These are phyloP conservation scores for Bipolaris cookei DNA, from an alignment of 2,329 filamentous ascomycete genomes.

Conservation along the genomic window DNA sequence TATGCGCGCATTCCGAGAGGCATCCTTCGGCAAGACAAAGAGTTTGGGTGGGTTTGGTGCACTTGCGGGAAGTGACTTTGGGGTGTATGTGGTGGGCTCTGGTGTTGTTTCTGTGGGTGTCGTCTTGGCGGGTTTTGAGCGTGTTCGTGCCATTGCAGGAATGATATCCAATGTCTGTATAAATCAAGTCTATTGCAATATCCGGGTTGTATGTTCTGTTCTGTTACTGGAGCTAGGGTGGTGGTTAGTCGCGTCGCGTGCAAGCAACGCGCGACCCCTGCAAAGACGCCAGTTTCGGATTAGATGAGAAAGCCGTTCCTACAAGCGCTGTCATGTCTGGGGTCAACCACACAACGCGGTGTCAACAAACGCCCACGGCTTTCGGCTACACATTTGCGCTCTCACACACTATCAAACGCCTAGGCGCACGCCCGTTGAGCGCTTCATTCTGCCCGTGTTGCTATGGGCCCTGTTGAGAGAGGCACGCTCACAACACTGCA, in stretches of 20 bases:
- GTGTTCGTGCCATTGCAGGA: slow-evolving; percentile 44
- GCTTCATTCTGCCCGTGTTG: slow-evolving; percentile 22
- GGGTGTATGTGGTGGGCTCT: slow-evolving; percentile 28
- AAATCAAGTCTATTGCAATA: neutral
- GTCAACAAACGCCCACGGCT: slow-evolving; percentile 26
- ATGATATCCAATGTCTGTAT: neutral
- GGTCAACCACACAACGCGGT: slow-evolving; percentile 30
- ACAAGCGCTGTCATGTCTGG: slow-evolving; percentile 5
- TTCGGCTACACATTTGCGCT: slow-evolving; percentile 7
- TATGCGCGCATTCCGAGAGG: slow-evolving; percentile 61
- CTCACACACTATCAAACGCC: neutral
- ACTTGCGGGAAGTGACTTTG: slow-evolving; percentile 44
- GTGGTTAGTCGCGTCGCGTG: slow-evolving; percentile 19
- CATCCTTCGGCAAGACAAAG: slow-evolving; percentile 63
- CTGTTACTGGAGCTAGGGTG: neutral
- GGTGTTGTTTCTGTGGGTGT: slow-evolving; percentile 28
- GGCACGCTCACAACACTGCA: slow-evolving; percentile 18
- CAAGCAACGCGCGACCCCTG: slow-evolving; percentile 38
- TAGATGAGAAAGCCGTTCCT: slow-evolving; percentile 14
- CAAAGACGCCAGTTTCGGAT: slow-evolving; percentile 34
- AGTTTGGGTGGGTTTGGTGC: slow-evolving; percentile 57
- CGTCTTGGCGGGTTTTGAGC: slow-evolving; percentile 38
- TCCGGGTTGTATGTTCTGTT: neutral
- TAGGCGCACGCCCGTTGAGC: neutral
- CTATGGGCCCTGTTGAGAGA: slow-evolving; percentile 38